Conservation (phyloP, 257 asterid genomes). For the Coffea eugenioides region DNA sequence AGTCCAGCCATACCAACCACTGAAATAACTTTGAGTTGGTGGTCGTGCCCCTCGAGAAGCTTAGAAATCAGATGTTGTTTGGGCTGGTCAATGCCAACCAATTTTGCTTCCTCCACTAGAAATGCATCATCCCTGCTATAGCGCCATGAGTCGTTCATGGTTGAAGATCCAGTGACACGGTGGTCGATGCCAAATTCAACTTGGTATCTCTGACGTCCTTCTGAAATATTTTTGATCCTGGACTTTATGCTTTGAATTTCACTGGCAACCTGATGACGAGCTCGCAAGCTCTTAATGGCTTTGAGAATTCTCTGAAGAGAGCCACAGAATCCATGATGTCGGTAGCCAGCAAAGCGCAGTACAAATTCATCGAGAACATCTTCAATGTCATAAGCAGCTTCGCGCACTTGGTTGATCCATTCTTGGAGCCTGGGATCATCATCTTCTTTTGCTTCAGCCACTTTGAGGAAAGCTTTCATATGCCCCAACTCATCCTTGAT, state of each 20-base stretch:
- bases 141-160: not conserved
- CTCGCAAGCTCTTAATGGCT: no score
- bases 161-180: not conserved
- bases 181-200: not conserved
- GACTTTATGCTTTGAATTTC: not conserved
- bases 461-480: no score
- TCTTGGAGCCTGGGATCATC: no score
- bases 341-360: no score
- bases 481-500: conserved; percentile 2
- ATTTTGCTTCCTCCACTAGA: not conserved
- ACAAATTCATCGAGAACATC: no score
- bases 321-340: no score
- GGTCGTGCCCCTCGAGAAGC: not conserved
- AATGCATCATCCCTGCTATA: not conserved
- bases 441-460: no score
- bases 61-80: not conserved
- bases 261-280: no score
- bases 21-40: not conserved
- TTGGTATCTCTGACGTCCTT: conserved; percentile 15
- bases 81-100: not conserved
- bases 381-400: no score
- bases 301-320: no score
- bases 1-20: not conserved
- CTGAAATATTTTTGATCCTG: conserved; percentile 5
- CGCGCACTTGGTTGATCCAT: no score